Conservation (phyloP, 2,329 filamentous ascomycete genomes). For the Leptoxyphium fumago region DNA sequence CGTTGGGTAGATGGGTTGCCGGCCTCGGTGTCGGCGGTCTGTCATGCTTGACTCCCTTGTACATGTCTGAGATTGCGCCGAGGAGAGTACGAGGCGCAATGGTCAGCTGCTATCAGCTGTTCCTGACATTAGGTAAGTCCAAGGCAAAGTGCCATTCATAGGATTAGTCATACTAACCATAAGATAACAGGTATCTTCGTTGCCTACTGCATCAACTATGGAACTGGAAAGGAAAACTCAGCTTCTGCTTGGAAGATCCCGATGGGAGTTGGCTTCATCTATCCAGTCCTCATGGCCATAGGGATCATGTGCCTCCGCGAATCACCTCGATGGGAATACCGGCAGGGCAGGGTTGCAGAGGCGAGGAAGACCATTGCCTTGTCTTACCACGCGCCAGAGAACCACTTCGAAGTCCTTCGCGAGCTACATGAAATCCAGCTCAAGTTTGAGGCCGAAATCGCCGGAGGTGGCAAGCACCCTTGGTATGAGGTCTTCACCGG, state of each 20-base stretch:
- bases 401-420: slow-evolving; percentile 38
- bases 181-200: slow-evolving; percentile 35
- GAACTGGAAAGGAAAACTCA: slow-evolving; percentile 35
- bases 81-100: slow-evolving; percentile 49
- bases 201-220: slow-evolving; percentile 40
- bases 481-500: slow-evolving; percentile 24
- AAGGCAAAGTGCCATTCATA: too few species aligned
- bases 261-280: slow-evolving; percentile 44
- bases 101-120: slow-evolving; percentile 51
- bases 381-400: slow-evolving; percentile 40
- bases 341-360: slow-evolving; percentile 36
- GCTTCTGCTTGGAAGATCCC: slow-evolving; percentile 49
- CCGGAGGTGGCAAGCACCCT: slow-evolving; percentile 33
- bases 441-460: slow-evolving; percentile 40
- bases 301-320: slow-evolving; percentile 43
- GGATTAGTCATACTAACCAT: too few species aligned
- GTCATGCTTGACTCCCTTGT: slow-evolving; percentile 52
- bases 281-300: slow-evolving; percentile 37
- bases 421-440: slow-evolving; percentile 42
- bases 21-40: slow-evolving; percentile 51
- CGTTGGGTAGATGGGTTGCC: slow-evolving; percentile 49
- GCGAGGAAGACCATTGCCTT: slow-evolving; percentile 38
- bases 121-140: slow-evolving; percentile 43
- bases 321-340: slow-evolving; percentile 43
- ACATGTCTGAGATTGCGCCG: slow-evolving; percentile 52